A percentile compares a stretch with the other conserved stretches of the same genome.
Evolutionary conservation across 2,329 filamentous ascomycete genomes (phyloP).

Genomic region (Cercospora beticola): DNA sequence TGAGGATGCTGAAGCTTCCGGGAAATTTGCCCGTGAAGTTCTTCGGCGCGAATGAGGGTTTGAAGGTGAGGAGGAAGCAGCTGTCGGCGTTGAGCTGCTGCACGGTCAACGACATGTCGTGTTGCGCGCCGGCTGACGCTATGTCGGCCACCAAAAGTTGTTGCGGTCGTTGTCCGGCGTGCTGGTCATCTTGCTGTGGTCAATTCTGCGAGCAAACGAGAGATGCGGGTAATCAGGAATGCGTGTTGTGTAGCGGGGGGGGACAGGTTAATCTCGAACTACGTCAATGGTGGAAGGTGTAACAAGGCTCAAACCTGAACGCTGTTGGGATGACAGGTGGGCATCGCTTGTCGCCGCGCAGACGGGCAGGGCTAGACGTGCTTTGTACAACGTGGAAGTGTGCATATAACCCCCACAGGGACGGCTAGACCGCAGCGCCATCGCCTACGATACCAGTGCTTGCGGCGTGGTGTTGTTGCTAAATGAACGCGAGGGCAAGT

Average conservation of each 20-base stretch:
- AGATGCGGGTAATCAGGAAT: not conserved
- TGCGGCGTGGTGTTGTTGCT: not conserved
- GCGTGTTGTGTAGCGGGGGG: not conserved
- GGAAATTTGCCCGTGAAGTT: conserved; percentile 43
- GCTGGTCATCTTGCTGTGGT: conserved; percentile 13
- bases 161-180: not conserved
- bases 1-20: conserved; percentile 63
- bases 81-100: conserved; percentile 65
- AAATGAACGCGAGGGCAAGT: not conserved
- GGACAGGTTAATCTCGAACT: not conserved
- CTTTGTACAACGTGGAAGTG: not conserved
- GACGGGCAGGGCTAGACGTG: not conserved
- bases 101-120: conserved; percentile 62
- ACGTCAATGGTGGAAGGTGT: conserved; percentile 5
- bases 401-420: not conserved
- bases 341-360: not conserved
- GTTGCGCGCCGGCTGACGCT: not conserved
- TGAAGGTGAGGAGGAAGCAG: conserved; percentile 64
- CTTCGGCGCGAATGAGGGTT: conserved; percentile 51
- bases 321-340: conserved; percentile 1
- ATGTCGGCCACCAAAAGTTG: not conserved
- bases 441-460: not conserved
- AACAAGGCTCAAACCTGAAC: conserved; percentile 8
- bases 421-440: not conserved
- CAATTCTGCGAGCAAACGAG: not conserved